Base-by-base conservation (phyloP, 1,284 basidiomycete species). In the Boletus albobrunnescens region DNA sequence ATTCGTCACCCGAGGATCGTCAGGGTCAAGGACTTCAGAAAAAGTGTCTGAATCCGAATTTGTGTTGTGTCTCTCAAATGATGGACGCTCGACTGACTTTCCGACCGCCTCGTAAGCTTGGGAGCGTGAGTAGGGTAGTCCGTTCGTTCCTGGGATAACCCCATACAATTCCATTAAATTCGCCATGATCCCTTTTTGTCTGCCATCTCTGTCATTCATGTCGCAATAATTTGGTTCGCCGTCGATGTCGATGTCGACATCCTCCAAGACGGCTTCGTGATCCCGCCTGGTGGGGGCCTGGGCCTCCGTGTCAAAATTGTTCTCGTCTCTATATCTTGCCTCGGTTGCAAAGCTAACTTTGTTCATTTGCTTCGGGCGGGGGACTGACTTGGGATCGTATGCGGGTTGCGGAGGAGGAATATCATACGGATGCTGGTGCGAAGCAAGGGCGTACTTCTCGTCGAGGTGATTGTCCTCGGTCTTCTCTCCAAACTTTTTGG, bases 401-500 rank as follows among this genome's bases (percentile, higher is more conserved):
- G 67, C 69, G 45, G 65, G 60, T 36, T 64, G 60, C 4, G 81
- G 82, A 8, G 77, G 70, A 16, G 64, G 67, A 41, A 84, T 81
- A 36, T 81, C 77, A 53, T 79, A 75, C 14, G 81, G 79, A 53
- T 83, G 79, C 41, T 71, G 67, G 62, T 79, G 76, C 2, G 79
- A 79, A 11, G 78, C 75, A 36, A 81, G 61, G 0, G 76, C 70
- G 52, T 69, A 77, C 53, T 65, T 70, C 42, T 67, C 61, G 50
- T 71, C 38, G 26, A 48, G 31, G 19, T 44, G 38, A 27, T 53
- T 23, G 8, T 52, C 40, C 44, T 51, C 43, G 52, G 49, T 16
- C 55, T 60, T 40, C 13, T 48, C 14, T 23, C 37, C 30, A 12
- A 58, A 47, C 7, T 51, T 51, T 35, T 49, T 49, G 19, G 60